A percentile compares a stretch with the other conserved stretches of the same genome.
These are phyloP conservation scores for Hymenochaete sp. DNA, from an alignment of 1,284 basidiomycete species.

Conservation along the genomic window DNA sequence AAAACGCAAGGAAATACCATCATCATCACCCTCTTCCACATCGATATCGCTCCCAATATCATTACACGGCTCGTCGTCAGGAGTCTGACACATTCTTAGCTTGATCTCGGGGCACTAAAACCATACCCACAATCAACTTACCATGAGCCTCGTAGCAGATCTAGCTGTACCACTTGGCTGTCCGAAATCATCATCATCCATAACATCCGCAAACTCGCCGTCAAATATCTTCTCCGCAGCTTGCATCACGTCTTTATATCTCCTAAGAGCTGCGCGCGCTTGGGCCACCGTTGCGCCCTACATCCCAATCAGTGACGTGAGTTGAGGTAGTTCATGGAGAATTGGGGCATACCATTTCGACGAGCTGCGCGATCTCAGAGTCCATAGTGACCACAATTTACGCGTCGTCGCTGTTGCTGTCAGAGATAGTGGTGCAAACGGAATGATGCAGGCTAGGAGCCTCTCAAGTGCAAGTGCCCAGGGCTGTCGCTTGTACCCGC, in stretches of 20 bases:
- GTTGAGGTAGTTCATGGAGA: neutral
- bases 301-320: neutral
- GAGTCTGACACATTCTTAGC: constrained; percentile 36
- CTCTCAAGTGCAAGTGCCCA: too few relatives aligned
- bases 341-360: constrained; percentile 17
- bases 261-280: constrained; percentile 17
- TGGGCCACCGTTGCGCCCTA: constrained; percentile 18
- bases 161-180: neutral
- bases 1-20: constrained; percentile 26
- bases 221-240: constrained; percentile 82
- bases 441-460: too few relatives aligned
- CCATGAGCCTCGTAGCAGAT: constrained; percentile 23
- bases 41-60: constrained; percentile 34
- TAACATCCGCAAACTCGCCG: constrained; percentile 69
- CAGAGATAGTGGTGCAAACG: too few relatives aligned
- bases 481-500: too few relatives aligned
- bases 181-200: constrained; percentile 30
- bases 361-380: constrained; percentile 17
- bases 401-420: too few relatives aligned
- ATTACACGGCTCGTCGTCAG: constrained; percentile 36
- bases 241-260: constrained; percentile 32
- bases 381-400: constrained; percentile 12
- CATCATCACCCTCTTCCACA: constrained; percentile 42
- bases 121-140: constrained; percentile 13
- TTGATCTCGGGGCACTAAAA: neutral